Conservation (phyloP, 2,329 filamentous ascomycete genomes). For the Albophoma yamanashiensis region DNA sequence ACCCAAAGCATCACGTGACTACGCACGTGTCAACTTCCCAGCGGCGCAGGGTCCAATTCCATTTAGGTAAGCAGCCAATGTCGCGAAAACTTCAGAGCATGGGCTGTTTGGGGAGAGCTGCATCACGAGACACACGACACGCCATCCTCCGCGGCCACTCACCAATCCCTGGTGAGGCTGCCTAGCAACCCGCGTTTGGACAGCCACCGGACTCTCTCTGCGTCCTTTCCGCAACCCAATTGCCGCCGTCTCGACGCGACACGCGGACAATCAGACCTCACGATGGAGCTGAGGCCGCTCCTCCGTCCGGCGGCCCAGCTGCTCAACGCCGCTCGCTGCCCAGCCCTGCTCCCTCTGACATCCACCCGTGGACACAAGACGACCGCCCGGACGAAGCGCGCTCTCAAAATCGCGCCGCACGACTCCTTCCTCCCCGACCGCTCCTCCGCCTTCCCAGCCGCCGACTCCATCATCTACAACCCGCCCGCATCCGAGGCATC, state of each 20-base stretch:
- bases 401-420: slow-evolving; percentile 50
- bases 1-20: neutral
- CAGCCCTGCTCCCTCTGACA: slow-evolving; percentile 11
- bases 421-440: slow-evolving; percentile 42
- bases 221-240: neutral
- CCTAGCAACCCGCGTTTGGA: neutral
- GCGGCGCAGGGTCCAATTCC: neutral
- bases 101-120: neutral
- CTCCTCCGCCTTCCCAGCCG: slow-evolving; percentile 16
- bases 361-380: slow-evolving; percentile 37
- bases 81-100: neutral
- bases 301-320: slow-evolving; percentile 23
- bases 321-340: slow-evolving; percentile 13
- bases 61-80: neutral
- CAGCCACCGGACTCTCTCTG: neutral
- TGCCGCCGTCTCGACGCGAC: neutral
- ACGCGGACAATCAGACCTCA: neutral
- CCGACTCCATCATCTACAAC: slow-evolving; percentile 42
- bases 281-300: slow-evolving; percentile 25
- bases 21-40: too few species aligned
- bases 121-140: neutral
- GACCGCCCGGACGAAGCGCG: slow-evolving; percentile 41
- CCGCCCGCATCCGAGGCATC: slow-evolving; percentile 42
- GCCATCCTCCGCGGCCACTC: neutral
- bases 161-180: neutral